Evolutionary conservation across 2,329 filamentous ascomycete species (phyloP).

Genomic region (Epichloe brachyelytri): DNA sequence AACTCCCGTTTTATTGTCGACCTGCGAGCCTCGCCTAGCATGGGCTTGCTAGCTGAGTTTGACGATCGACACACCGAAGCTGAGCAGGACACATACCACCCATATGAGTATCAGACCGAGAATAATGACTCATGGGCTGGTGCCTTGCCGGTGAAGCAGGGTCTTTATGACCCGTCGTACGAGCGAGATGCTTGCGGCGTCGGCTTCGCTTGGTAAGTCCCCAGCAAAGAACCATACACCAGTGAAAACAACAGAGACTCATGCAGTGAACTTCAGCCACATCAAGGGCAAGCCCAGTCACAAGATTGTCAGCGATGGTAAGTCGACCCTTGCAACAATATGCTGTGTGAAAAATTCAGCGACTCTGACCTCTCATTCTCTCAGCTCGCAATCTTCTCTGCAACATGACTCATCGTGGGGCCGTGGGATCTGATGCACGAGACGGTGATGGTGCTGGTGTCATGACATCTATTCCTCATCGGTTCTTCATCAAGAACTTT

Average conservation of each 20-base stretch:
- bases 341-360: neutral
- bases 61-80: constrained; percentile 55
- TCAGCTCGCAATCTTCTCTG: constrained; percentile 60
- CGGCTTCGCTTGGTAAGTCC: constrained; percentile 86
- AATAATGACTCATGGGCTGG: constrained; percentile 86
- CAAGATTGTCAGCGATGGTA: constrained; percentile 98
- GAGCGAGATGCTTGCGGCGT: constrained; percentile 99
- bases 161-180: constrained; percentile 87
- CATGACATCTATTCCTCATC: constrained; percentile 98
- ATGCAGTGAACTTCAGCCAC: constrained; percentile 44
- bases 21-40: constrained; percentile 45
- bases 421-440: constrained; percentile 92
- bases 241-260: neutral
- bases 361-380: neutral
- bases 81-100: constrained; percentile 46
- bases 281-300: constrained; percentile 96
- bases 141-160: constrained; percentile 93
- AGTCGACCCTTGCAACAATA: constrained; percentile 19
- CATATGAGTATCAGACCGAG: constrained; percentile 78
- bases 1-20: neutral
- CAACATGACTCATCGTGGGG: constrained; percentile 99
- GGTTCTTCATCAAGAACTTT: constrained; percentile 98
- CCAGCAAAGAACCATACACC: neutral
- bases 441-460: constrained; percentile 98
- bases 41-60: constrained; percentile 54